Conservation (phyloP, 768 basidiomycete species). For the Phanerodontia chrysosporium region DNA sequence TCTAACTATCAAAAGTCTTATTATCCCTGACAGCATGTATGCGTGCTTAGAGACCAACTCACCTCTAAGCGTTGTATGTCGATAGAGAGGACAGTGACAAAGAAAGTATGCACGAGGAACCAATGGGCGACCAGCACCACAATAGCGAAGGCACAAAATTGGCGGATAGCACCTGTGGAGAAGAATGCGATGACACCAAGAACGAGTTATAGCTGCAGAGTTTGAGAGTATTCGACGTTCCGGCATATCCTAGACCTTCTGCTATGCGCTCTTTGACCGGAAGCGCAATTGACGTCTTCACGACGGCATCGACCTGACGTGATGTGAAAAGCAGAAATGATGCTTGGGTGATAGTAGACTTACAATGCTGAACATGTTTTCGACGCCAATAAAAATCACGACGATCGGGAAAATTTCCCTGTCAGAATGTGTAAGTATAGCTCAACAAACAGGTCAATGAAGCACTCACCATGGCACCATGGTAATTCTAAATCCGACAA, state of each 20-base stretch:
- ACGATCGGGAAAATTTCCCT: constrained; percentile 91
- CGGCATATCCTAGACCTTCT: constrained; percentile 82
- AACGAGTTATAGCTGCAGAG: constrained; percentile 81
- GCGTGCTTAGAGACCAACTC: constrained; percentile 17
- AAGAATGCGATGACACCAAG: constrained; percentile 73
- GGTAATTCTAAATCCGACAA: constrained; percentile 83
- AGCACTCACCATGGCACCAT: constrained; percentile 79
- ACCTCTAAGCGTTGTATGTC: constrained; percentile 93
- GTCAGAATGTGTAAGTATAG: no score
- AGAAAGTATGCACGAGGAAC: constrained; percentile 96
- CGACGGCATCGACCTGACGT: constrained; percentile 77
- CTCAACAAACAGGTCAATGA: neutral
- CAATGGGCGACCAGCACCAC: constrained; percentile 95
- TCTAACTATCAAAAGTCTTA: constrained; percentile 50
- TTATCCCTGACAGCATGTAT: constrained; percentile 9
- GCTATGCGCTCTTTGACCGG: constrained; percentile 91
- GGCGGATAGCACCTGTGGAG: constrained; percentile 76
- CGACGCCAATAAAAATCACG: constrained; percentile 91
- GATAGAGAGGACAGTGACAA: constrained; percentile 90
- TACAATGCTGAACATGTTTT: constrained; percentile 96
- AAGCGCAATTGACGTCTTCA: constrained; percentile 78
- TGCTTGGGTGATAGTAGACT: constrained; percentile 19
- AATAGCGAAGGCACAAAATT: constrained; percentile 91
- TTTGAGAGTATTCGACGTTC: constrained; percentile 89
- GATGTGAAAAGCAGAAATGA: constrained; percentile 23